Percentiles rank a stretch among this genome's conserved stretches.
Evolutionary conservation across 139 green algal species (phyloP).

Genomic region (Tetradesmus obliquus): DNA sequence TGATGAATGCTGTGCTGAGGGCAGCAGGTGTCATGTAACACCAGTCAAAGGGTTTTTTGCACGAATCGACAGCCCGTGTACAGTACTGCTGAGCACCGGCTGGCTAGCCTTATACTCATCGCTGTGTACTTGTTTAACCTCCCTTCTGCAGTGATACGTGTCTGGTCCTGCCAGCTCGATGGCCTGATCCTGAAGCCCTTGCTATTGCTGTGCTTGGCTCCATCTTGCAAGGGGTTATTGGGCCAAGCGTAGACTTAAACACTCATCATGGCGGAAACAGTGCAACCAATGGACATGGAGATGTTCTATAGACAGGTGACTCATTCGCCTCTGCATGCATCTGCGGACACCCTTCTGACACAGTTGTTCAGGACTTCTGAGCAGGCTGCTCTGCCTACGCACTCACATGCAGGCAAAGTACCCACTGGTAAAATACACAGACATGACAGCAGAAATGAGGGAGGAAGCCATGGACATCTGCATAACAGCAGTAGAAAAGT

Average conservation of each 20-base stretch:
- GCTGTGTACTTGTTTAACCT: not conserved
- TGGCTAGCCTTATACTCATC: not conserved
- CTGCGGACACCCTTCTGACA: too few species aligned
- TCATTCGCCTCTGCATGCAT: not conserved
- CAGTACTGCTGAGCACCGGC: not conserved
- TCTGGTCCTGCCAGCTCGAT: not conserved
- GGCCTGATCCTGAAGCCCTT: not conserved
- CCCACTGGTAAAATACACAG: conserved; percentile 83
- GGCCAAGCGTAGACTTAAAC: not conserved
- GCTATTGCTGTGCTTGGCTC: not conserved
- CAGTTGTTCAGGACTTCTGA: not conserved
- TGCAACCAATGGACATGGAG: conserved; percentile 65
- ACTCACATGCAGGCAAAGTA: conserved; percentile 72
- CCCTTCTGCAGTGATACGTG: not conserved
- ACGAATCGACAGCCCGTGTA: not conserved
- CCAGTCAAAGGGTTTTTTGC: conserved; percentile 6
- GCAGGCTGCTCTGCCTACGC: not conserved
- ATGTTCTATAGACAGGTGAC: conserved; percentile 58
- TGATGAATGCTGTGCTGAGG: too few species aligned
- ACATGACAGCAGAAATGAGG: conserved; percentile 88
- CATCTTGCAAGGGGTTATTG: not conserved
- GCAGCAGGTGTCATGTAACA: not conserved
- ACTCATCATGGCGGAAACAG: not conserved
- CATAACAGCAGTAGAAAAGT: conserved; percentile 86
- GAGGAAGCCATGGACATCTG: conserved; percentile 90